Evolutionary conservation across 768 basidiomycete genomes (phyloP).

Genomic region (Hebeloma cylindrosporum): DNA sequence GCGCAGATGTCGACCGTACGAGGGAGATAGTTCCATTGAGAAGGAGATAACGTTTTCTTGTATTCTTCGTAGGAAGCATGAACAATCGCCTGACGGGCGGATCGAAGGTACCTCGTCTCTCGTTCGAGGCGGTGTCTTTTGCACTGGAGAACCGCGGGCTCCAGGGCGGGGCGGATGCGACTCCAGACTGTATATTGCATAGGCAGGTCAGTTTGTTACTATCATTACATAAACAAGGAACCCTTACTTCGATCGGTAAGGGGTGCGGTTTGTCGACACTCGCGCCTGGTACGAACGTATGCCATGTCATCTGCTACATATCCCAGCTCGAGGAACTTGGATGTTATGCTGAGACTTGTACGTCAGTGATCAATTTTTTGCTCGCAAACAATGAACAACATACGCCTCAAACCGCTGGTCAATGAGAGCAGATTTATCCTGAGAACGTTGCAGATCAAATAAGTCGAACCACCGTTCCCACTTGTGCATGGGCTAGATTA

Average conservation of each 20-base stretch:
- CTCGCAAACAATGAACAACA: too few relatives aligned
- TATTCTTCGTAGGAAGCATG: conserved; percentile 18
- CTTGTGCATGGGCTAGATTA: too few relatives aligned
- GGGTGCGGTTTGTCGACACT: conserved; percentile 5
- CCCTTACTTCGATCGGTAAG: conserved; percentile 29
- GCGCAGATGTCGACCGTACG: conserved; percentile 16
- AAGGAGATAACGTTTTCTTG: conserved; percentile 19
- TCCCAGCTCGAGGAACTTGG: conserved; percentile 6
- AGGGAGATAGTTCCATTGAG: conserved; percentile 25
- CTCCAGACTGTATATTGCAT: conserved; percentile 1
- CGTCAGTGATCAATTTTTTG: too few relatives aligned
- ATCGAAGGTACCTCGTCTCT: conserved; percentile 2
- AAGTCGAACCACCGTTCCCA: too few relatives aligned
- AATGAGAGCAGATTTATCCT: too few relatives aligned
- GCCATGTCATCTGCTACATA: conserved; percentile 3
- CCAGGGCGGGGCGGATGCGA: conserved; percentile 8
- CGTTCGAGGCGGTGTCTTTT: conserved; percentile 1
- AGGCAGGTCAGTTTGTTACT: background rate
- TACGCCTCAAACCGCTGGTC: too few relatives aligned
- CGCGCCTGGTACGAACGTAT: background rate
- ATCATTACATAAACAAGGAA: background rate
- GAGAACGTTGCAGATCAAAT: too few relatives aligned
- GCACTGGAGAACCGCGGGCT: background rate
- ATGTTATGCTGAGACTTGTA: conserved; percentile 4
- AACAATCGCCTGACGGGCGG: conserved; percentile 5